Conservation (phyloP, 148 eudicot genomes). For the Tetragonia tetragonoides region DNA sequence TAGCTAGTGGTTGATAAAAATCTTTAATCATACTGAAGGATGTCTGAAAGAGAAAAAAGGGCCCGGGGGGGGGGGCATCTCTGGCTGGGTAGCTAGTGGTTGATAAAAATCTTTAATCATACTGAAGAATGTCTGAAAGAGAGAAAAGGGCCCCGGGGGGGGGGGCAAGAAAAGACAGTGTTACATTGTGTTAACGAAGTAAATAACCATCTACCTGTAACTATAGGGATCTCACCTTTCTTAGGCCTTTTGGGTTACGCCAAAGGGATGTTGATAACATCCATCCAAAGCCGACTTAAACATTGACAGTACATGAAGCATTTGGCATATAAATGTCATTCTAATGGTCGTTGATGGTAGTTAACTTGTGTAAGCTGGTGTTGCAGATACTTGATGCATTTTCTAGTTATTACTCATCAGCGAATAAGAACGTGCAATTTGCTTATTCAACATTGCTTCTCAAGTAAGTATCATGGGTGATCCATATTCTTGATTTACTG, state of each 20-base stretch:
- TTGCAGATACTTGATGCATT: conserved; percentile 87
- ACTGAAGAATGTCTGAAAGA: too few species aligned
- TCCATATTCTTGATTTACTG: not conserved
- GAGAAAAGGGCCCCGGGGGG: too few species aligned
- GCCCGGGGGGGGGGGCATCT: too few species aligned
- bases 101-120: not conserved
- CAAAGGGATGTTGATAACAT: not conserved
- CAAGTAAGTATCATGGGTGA: conserved; percentile 58
- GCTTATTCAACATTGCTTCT: conserved; percentile 88
- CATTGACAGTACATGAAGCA: not conserved
- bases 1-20: not conserved
- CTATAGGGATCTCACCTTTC: too few species aligned
- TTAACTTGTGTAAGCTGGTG: conserved; percentile 6
- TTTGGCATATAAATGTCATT: not conserved
- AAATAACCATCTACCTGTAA: too few species aligned
- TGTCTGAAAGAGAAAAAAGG: too few species aligned
- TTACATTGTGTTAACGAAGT: too few species aligned
- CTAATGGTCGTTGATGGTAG: not conserved
- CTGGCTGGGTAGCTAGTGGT: not conserved
- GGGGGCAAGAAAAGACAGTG: too few species aligned
- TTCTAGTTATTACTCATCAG: conserved; percentile 60
- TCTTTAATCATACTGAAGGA: too few species aligned
- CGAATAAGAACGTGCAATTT: conserved; percentile 82
- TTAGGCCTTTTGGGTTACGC: not conserved
- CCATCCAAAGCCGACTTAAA: not conserved